Percentiles rank a stretch among this genome's conserved stretches.
Conservation (phyloP, 768 basidiomycete genomes). For the Amyloporia xantha region DNA sequence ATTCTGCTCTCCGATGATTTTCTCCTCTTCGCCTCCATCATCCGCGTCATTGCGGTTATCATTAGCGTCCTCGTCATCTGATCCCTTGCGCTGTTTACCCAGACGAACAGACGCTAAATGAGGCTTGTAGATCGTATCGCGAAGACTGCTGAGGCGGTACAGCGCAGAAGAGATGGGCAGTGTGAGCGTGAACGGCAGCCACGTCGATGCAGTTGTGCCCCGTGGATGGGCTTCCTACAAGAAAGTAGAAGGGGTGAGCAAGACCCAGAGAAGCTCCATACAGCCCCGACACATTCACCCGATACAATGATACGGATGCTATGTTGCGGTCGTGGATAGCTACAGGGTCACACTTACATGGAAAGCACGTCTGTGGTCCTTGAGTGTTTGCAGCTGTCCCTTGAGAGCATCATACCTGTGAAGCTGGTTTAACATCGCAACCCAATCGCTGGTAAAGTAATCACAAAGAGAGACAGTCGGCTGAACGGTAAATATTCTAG, state of each 20-base stretch:
- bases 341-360: slow-evolving; percentile 45
- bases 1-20: background rate
- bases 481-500: too few relatives aligned
- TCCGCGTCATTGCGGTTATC: background rate
- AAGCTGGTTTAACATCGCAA: too few relatives aligned
- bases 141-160: background rate
- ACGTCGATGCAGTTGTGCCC: background rate
- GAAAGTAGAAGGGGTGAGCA: background rate
- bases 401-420: slow-evolving; percentile 36
- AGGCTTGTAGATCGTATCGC: background rate
- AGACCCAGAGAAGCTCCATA: background rate
- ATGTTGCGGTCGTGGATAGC: too few relatives aligned
- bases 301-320: background rate
- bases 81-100: background rate
- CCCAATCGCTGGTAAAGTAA: too few relatives aligned
- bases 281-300: background rate
- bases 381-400: slow-evolving; percentile 69
- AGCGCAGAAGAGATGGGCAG: background rate
- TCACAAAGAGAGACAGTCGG: too few relatives aligned
- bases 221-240: slow-evolving; percentile 12
- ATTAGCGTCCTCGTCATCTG: background rate
- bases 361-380: slow-evolving; percentile 55
- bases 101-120: background rate
- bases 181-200: background rate
- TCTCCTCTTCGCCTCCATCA: background rate